Evolutionary conservation across 2,329 filamentous ascomycete species (phyloP).

Genomic region (Juglanconis oblonga): DNA sequence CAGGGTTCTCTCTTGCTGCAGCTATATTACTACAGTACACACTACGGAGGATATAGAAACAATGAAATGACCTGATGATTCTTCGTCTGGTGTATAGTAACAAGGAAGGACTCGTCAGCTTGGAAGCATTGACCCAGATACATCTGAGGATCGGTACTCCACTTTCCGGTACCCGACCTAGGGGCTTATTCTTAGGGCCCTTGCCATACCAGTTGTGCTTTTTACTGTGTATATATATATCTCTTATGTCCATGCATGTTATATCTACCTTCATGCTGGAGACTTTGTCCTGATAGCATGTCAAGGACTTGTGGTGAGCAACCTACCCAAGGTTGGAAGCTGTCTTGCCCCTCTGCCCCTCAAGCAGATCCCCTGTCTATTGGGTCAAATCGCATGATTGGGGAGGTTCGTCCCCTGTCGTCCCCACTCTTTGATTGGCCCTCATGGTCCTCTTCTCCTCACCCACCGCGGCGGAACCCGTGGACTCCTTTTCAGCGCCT

Average conservation of each 20-base stretch:
- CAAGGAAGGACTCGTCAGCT: not conserved
- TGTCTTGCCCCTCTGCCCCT: not conserved
- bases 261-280: too few species aligned
- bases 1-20: too few species aligned
- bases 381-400: slow-evolving; percentile 3
- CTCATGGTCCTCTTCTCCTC: not conserved
- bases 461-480: not conserved
- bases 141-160: not conserved
- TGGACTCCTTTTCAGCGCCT: slow-evolving; percentile 3
- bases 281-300: too few species aligned
- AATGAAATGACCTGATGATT: not conserved
- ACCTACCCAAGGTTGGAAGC: not conserved
- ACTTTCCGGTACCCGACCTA: too few species aligned
- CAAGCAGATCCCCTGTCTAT: not conserved
- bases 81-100: not conserved
- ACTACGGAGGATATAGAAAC: not conserved
- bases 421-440: not conserved
- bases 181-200: too few species aligned
- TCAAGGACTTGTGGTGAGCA: too few species aligned
- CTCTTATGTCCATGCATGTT: too few species aligned
- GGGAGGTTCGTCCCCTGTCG: not conserved
- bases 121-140: not conserved
- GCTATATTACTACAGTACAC: not conserved
- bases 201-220: too few species aligned
- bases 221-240: too few species aligned